A percentile compares a stretch with the other conserved stretches of the same genome.
phyloP scores from a whole-genome alignment of 768 basidiomycete species.

The Boletus edulis region DNA sequence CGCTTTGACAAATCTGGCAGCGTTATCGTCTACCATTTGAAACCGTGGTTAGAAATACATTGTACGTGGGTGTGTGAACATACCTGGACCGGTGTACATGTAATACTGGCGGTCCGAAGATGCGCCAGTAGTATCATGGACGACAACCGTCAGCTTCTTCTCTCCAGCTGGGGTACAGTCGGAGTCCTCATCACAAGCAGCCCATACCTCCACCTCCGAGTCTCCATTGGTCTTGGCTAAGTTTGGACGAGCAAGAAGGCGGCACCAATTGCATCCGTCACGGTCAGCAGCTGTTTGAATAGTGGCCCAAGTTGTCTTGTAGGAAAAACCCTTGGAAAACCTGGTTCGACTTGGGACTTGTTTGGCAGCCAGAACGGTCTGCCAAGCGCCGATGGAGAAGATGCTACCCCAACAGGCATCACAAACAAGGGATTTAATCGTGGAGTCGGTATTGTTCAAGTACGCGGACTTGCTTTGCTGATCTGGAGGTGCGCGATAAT shows the following conservation, averaged over 20 bases:
- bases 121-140: neutral
- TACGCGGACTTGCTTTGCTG: neutral
- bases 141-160: neutral
- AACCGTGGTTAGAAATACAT: neutral
- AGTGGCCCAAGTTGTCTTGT: neutral
- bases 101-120: neutral
- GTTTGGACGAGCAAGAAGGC: neutral
- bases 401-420: neutral
- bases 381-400: neutral
- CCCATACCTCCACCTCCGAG: neutral
- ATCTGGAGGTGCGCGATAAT: too few relatives aligned
- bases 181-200: neutral
- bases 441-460: neutral
- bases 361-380: neutral
- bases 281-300: neutral
- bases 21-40: neutral
- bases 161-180: neutral
- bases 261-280: neutral
- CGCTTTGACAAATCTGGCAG: neutral
- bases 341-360: neutral
- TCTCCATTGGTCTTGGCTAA: neutral
- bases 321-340: neutral
- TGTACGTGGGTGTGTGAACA: neutral
- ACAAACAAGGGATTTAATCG: conserved; percentile 1
- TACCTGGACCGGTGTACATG: neutral